phyloP scores from a whole-genome alignment of 805 yeast genomes.

The Wickerhamiella vanderwaltii region DNA sequence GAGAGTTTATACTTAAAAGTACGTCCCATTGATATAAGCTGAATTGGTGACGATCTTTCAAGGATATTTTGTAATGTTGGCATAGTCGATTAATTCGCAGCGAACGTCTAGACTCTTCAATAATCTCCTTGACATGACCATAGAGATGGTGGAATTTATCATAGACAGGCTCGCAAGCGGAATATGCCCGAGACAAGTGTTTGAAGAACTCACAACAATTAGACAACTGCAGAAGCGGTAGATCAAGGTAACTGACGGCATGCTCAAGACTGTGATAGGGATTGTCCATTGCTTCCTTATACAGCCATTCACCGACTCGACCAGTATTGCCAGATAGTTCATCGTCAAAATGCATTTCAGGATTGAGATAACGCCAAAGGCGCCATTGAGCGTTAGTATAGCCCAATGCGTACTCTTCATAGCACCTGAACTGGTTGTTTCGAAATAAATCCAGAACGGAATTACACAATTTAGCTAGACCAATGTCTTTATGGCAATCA shows the following conservation, averaged over 20 bases:
- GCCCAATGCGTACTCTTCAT: constrained; percentile 15
- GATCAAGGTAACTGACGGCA: constrained; percentile 17
- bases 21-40: constrained; percentile 13
- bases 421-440: constrained; percentile 14
- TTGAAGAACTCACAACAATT: constrained; percentile 15
- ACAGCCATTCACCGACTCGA: constrained; percentile 18
- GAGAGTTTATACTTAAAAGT: constrained; percentile 4
- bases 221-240: constrained; percentile 17
- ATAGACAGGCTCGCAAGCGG: neutral
- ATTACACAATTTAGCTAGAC: neutral
- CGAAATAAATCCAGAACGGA: neutral
- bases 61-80: neutral
- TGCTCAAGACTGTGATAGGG: constrained; percentile 15
- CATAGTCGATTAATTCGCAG: constrained; percentile 5
- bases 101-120: constrained; percentile 4
- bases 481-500: constrained; percentile 6
- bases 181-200: neutral
- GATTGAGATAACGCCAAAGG: constrained; percentile 13
- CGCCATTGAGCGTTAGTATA: constrained; percentile 10
- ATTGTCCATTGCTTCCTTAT: constrained; percentile 7
- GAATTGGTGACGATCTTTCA: neutral
- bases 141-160: neutral
- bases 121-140: neutral
- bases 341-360: constrained; percentile 13
- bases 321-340: constrained; percentile 13